These are phyloP conservation scores for Lactarius pseudohatsudake DNA, from an alignment of 768 basidiomycete species.

Conservation along the genomic window DNA sequence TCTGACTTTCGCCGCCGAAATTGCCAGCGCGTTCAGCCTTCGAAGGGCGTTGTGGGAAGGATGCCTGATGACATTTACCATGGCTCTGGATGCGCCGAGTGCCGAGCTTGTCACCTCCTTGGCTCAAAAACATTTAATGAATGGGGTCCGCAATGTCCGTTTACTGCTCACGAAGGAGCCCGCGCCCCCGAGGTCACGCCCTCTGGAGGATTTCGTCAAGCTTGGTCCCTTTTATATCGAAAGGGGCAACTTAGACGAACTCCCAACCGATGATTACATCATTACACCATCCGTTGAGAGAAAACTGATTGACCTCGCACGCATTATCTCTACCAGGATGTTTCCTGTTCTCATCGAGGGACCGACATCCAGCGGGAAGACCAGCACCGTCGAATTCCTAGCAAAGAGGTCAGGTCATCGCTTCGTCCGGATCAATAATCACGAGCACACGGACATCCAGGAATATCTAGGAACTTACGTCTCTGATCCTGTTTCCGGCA, in stretches of 20 bases:
- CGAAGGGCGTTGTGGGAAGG: constrained; percentile 94
- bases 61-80: constrained; percentile 96
- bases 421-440: constrained; percentile 98
- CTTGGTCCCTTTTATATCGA: constrained; percentile 92
- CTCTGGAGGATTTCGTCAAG: constrained; percentile 63
- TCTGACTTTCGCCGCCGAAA: constrained; percentile 85
- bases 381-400: constrained; percentile 93
- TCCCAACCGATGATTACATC: constrained; percentile 79
- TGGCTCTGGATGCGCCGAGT: constrained; percentile 81
- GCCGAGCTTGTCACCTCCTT: constrained; percentile 62
- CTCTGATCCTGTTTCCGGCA: constrained; percentile 90
- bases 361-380: constrained; percentile 97
- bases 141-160: constrained; percentile 73
- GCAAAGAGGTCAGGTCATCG: constrained; percentile 90
- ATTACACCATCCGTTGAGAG: constrained; percentile 93
- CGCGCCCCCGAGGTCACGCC: constrained; percentile 45
- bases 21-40: constrained; percentile 71
- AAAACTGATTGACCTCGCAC: constrained; percentile 92
- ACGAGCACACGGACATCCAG: constrained; percentile 99
- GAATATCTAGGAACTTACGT: constrained; percentile 97
- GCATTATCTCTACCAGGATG: constrained; percentile 82
- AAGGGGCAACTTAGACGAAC: constrained; percentile 65
- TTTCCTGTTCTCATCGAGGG: constrained; percentile 98
- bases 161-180: constrained; percentile 77
- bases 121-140: constrained; percentile 75